These are phyloP conservation scores for Kodamaea fukazawae DNA, from an alignment of 805 yeast species.

Conservation along the genomic window DNA sequence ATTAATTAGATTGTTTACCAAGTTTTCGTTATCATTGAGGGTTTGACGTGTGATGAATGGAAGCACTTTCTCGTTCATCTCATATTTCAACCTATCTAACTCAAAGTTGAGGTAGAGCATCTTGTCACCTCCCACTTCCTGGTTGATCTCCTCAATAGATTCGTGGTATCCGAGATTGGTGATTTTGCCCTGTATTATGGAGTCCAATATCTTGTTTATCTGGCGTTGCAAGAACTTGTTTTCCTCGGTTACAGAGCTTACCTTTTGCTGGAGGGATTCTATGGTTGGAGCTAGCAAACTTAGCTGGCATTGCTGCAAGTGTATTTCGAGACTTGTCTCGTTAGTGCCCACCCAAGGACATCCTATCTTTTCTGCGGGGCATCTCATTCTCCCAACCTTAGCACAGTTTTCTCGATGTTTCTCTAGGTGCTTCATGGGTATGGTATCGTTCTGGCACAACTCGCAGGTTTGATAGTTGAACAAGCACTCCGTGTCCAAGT, in stretches of 20 bases:
- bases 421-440: conserved; percentile 35
- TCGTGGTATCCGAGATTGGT: conserved; percentile 49
- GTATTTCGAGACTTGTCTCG: conserved; percentile 36
- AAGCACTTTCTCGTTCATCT: conserved; percentile 37
- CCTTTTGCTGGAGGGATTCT: conserved; percentile 20
- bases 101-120: conserved; percentile 38
- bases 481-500: conserved; percentile 38
- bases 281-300: conserved; percentile 28
- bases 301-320: conserved; percentile 32
- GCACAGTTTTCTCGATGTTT: conserved; percentile 44
- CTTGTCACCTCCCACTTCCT: conserved; percentile 27
- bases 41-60: conserved; percentile 31
- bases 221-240: conserved; percentile 42
- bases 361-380: conserved; percentile 50
- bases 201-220: conserved; percentile 44
- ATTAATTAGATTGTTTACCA: conserved; percentile 32
- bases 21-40: conserved; percentile 18
- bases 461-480: conserved; percentile 42
- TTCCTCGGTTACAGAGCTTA: conserved; percentile 30
- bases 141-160: conserved; percentile 45
- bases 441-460: conserved; percentile 40
- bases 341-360: conserved; percentile 47
- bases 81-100: conserved; percentile 42
- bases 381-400: conserved; percentile 36
- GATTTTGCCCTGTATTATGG: conserved; percentile 48